These are phyloP conservation scores for Schizosaccharomyces versatilis DNA, from an alignment of 1,139 yeast species.

Conservation along the genomic window DNA sequence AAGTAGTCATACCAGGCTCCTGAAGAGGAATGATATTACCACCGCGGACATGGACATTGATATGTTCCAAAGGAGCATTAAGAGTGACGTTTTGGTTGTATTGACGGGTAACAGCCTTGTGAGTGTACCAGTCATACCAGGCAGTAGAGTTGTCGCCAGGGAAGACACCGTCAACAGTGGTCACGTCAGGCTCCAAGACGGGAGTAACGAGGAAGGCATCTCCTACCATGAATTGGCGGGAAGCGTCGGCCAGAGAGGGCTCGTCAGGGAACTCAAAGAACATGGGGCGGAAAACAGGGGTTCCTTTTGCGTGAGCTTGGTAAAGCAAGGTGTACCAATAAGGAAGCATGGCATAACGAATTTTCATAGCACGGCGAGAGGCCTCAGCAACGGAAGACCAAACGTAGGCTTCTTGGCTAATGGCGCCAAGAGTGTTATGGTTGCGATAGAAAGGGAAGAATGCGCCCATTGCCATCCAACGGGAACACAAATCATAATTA, in stretches of 20 bases:
- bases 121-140: constrained; percentile 23
- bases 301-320: constrained; percentile 34
- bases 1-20: constrained; percentile 20
- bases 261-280: constrained; percentile 40
- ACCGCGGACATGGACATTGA: constrained; percentile 54
- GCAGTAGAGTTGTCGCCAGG: constrained; percentile 31
- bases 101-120: constrained; percentile 15
- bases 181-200: constrained; percentile 35
- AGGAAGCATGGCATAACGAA: constrained; percentile 58
- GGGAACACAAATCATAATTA: constrained; percentile 43
- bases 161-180: constrained; percentile 27
- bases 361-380: constrained; percentile 41
- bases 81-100: constrained; percentile 18
- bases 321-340: constrained; percentile 56
- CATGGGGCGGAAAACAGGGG: constrained; percentile 52
- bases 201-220: constrained; percentile 54
- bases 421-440: constrained; percentile 80
- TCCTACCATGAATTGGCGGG: constrained; percentile 66
- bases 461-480: constrained; percentile 89
- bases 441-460: constrained; percentile 92
- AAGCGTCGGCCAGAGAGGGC: constrained; percentile 31
- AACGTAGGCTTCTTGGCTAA: constrained; percentile 79
- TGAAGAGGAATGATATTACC: constrained; percentile 45
- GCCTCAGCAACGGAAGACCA: constrained; percentile 38
- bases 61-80: constrained; percentile 32